phyloP scores from a whole-genome alignment of 1,139 yeast species.

The Blastobotrys raffinosifermentans region DNA sequence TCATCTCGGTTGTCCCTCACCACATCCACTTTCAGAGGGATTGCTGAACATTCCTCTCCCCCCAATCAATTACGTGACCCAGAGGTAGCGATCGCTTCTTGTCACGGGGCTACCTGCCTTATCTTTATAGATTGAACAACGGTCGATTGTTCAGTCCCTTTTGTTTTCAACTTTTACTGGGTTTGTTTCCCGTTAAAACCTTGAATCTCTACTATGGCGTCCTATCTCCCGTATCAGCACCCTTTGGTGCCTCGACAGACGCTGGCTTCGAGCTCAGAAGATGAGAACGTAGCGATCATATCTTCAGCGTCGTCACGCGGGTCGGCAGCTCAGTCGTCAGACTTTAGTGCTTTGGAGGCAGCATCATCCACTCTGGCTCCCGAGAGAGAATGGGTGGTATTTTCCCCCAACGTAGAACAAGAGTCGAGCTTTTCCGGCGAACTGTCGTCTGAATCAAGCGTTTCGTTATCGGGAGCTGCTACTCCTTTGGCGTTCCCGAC shows the following conservation, averaged over 20 bases:
- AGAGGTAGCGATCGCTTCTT: too few relatives aligned
- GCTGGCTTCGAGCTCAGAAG: neutral
- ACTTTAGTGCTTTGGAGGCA: neutral
- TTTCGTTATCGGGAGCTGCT: constrained; percentile 13
- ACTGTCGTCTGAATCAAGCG: too few relatives aligned
- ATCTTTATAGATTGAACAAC: too few relatives aligned
- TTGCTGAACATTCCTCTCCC: too few relatives aligned
- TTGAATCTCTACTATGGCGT: constrained; percentile 6
- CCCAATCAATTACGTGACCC: too few relatives aligned
- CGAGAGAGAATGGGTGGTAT: constrained; percentile 28
- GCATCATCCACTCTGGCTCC: constrained; percentile 9
- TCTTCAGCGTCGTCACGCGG: constrained; percentile 3
- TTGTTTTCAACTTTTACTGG: too few relatives aligned
- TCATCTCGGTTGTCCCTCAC: too few relatives aligned
- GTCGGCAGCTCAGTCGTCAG: constrained; percentile 4
- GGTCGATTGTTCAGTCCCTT: too few relatives aligned
- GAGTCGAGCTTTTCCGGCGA: too few relatives aligned
- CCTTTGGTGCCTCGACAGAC: constrained; percentile 11
- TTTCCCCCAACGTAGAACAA: constrained; percentile 21
- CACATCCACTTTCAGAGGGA: too few relatives aligned
- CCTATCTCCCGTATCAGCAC: constrained; percentile 11
- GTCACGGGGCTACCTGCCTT: too few relatives aligned
- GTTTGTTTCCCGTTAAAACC: too few relatives aligned
- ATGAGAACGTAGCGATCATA: neutral
- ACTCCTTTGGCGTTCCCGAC: constrained; percentile 32